phyloP scores from a whole-genome alignment of 2,329 filamentous ascomycete species.

The Didymellaceae sp. region DNA sequence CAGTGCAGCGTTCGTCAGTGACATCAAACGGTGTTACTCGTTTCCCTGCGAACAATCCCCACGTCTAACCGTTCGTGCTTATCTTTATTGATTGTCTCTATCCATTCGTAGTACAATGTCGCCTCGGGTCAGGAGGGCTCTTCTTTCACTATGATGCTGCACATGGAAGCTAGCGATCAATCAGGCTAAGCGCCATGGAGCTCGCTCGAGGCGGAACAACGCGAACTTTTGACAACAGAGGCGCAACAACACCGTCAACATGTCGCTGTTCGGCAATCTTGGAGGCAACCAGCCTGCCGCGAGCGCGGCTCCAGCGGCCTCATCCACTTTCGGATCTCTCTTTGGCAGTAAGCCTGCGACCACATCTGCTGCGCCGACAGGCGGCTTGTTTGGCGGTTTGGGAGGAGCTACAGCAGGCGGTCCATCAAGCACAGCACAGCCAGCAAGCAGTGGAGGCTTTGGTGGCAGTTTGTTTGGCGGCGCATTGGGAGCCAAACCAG shows the following conservation, averaged over 20 bases:
- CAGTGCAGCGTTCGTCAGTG: conserved; percentile 4
- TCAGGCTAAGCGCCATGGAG: conserved; percentile 11
- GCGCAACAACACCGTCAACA: conserved; percentile 31
- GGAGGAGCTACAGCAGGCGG: conserved; percentile 35
- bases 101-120: too few species aligned
- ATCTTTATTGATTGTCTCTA: too few species aligned
- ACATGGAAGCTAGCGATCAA: not conserved
- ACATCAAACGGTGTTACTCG: too few species aligned
- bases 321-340: conserved; percentile 27
- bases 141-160: conserved; percentile 1
- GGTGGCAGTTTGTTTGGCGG: conserved; percentile 45
- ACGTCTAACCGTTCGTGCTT: too few species aligned
- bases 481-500: conserved; percentile 45
- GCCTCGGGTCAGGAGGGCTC: too few species aligned
- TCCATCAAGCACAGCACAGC: conserved; percentile 33
- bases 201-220: conserved; percentile 24
- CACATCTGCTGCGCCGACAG: conserved; percentile 31
- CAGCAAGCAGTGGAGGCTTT: conserved; percentile 35
- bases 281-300: conserved; percentile 40
- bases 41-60: too few species aligned
- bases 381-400: conserved; percentile 40
- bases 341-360: conserved; percentile 35
- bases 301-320: conserved; percentile 28
- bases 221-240: conserved; percentile 34
- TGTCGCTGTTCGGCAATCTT: conserved; percentile 45